Base-by-base conservation (phyloP, 139 green algal genomes). In the Chlorella sp. region DNA sequence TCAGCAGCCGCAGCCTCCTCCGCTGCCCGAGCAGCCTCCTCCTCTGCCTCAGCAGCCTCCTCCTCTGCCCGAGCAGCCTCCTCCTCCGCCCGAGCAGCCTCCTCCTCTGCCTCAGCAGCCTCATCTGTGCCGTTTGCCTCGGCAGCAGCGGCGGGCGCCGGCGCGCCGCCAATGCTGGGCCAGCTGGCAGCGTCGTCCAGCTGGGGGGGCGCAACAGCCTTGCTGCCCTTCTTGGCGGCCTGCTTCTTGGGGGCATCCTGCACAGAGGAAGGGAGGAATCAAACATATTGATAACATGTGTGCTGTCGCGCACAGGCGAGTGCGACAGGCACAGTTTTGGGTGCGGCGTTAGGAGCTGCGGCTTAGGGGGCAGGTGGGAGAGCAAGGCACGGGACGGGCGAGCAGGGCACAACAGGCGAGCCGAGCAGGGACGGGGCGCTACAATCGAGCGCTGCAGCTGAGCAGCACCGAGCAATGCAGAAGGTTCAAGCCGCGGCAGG, bases 161-260 rank as follows among this genome's bases (percentile, higher is more conserved):
- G 34, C 28, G 53, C 53, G 34, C 73, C 91, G 78, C 91, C 88
- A 28, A 93, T 91, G 88, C 76, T 88, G 85, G 91, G 91, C 88
- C 88, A 93, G 83, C 68, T 89, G 57, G 39, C 71, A 21, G 82
- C 88, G 21, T 93, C 91, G 68, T 93, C 91, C 30, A 93, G 88
- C 71, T 90, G 90, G 34, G 77, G 84, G 1, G 80, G 88, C 16
- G 71, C 32, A 16, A 68, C 88, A 64, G 86, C 89, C 83, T 86
- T 87, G 61, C 15, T 75, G 32, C 0, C 71, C 61, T 83, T 86
- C 64, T 76, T 87, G 22, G 26, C 48, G 9, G 48, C 1, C 30
- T 75, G 60, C 32, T n/a, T 24, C 81, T 83, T 69, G 42, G 75
- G 64, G 18, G 57, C 75, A 16, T 81, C 84, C 84, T 88, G 82